Percentiles rank a stretch among this genome's conserved stretches.
Conservation (phyloP, 1,139 yeast genomes). For the Yamadazyma atmosphaerica region DNA sequence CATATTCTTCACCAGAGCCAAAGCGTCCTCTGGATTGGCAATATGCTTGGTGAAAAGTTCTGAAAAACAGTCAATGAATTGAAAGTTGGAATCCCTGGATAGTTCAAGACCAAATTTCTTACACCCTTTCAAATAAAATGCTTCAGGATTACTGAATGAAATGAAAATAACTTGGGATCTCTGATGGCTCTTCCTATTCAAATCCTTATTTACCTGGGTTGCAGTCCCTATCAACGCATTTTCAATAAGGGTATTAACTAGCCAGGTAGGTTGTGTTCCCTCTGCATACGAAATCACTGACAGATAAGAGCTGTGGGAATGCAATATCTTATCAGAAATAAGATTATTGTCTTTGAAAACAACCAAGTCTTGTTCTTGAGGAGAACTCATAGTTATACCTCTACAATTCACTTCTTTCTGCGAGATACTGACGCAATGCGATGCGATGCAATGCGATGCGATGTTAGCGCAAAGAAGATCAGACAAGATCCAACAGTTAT, state of each 20-base stretch:
- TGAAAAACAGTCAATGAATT: conserved; percentile 46
- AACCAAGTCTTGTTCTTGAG: conserved; percentile 59
- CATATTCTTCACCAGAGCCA: conserved; percentile 17
- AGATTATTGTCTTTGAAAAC: conserved; percentile 57
- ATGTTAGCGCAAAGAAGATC: background rate
- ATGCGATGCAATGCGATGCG: background rate
- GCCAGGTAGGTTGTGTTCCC: conserved; percentile 72
- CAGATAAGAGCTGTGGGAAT: conserved; percentile 24
- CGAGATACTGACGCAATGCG: background rate
- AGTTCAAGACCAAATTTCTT: conserved; percentile 48
- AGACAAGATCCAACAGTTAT: background rate
- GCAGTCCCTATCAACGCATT: conserved; percentile 45
- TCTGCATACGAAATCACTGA: conserved; percentile 55
- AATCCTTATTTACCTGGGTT: conserved; percentile 34
- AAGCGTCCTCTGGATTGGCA: conserved; percentile 22
- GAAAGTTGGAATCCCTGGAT: conserved; percentile 26
- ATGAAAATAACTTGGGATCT: conserved; percentile 38
- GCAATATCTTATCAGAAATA: conserved; percentile 28
- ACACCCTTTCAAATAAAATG: conserved; percentile 36
- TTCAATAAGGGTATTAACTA: conserved; percentile 50
- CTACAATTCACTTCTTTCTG: background rate
- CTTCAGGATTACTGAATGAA: conserved; percentile 44
- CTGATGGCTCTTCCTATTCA: conserved; percentile 18
- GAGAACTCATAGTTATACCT: background rate
- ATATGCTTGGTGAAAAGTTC: conserved; percentile 36